Evolutionary conservation across 23 red algal species (phyloP).

Genomic region (Gracilaria caudata): DNA sequence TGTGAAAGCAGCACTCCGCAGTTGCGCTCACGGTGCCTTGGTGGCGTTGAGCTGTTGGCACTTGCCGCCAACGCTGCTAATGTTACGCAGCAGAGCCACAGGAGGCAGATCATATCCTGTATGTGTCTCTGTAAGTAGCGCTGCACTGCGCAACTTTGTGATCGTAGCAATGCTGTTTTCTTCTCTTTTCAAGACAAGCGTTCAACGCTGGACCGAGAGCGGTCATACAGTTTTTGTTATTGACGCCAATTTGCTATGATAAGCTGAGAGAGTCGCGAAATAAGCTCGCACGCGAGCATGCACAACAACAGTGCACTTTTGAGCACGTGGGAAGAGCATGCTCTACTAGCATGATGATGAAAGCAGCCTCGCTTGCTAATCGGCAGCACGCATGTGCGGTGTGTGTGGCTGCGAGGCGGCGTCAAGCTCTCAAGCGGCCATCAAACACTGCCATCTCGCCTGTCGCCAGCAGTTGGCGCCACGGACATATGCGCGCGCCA

Average conservation of each 20-base stretch:
- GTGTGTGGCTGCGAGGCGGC: too few species aligned
- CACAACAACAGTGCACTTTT: too few species aligned
- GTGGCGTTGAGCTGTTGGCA: background rate
- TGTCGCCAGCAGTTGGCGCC: too few species aligned
- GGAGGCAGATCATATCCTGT: background rate
- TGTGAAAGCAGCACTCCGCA: slow-evolving; percentile 26
- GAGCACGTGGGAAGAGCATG: too few species aligned
- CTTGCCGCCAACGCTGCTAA: background rate
- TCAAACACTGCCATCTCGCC: too few species aligned
- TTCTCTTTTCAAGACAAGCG: background rate
- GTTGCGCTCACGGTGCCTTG: background rate
- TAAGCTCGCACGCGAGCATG: too few species aligned
- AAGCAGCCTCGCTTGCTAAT: too few species aligned
- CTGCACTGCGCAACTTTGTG: background rate
- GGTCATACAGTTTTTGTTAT: background rate
- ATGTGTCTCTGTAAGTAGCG: background rate
- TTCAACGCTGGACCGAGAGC: background rate
- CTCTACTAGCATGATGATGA: too few species aligned
- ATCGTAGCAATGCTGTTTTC: background rate
- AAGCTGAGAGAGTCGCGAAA: too few species aligned
- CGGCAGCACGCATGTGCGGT: too few species aligned
- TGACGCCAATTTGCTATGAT: background rate
- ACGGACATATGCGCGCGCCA: too few species aligned
- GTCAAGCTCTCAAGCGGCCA: too few species aligned
- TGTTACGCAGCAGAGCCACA: background rate